Evolutionary conservation across 2,329 filamentous ascomycete species (phyloP), one percentile per base, ranked within the genome.

Genomic region (Pseudopithomyces maydicus): DNA sequence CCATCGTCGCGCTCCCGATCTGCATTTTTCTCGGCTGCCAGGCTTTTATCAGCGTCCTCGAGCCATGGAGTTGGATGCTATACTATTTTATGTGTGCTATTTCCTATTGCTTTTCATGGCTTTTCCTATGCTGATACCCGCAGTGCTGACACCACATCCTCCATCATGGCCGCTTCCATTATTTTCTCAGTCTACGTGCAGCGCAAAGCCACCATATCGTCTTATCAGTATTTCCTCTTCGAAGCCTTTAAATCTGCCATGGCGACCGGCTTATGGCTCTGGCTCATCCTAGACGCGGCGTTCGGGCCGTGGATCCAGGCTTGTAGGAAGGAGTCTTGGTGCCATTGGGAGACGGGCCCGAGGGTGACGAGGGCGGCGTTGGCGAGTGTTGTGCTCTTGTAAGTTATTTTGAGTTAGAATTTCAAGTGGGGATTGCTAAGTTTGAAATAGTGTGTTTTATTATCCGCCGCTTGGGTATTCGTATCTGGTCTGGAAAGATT

Each of bases 191-290:
- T 55, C 17, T 38, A 55, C 22, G 52, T 61, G 1, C 58, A 61
- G 20, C 58, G 52, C 36, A 55, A 52, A 32, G 46, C 43, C 17
- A 23, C n/a, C 2, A 32, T 49, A 1, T 46, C 43, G 8, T 33
- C 23, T 2, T 29, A 35, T 15, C 44, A 36, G 20, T 51, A 49
- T 3, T 35, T 61, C 3, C n/a, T 50, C 7, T 56, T 61, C 29
- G 55, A 61, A 39, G 33, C 38, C 3, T 19, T 14, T 5, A 61
- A 61, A 26, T 39, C 44, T 1, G 14, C 38, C 5, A 39, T 58
- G 17, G 58, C 58, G 36, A 61, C 58, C 5, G 49, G 15, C 17
- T 17, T 57, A 7, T 61, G 58, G 58, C 39, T 61, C 11, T 61
- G 55, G 55, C 49, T 61, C n/a, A 53, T 61, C 5, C 45, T 56